Evolutionary conservation across 202 grass and related monocot species (phyloP).

Genomic region (Zoysia matrella): DNA sequence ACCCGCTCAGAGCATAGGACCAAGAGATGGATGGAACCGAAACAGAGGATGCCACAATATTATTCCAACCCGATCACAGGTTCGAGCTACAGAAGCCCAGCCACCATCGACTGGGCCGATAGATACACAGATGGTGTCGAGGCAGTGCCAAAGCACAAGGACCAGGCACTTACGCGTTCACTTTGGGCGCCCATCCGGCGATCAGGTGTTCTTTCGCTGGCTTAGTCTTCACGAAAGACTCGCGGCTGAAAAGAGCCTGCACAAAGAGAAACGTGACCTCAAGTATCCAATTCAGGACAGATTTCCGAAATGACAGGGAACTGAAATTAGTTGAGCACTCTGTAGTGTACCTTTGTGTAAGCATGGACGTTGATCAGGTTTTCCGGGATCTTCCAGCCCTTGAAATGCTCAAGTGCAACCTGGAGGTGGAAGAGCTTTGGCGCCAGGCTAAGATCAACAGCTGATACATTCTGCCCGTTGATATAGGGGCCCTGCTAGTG

Average conservation of each 20-base stretch:
- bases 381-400: slow-evolving; percentile 89
- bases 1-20: neutral
- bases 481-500: slow-evolving; percentile 77
- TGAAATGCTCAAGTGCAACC: slow-evolving; percentile 78
- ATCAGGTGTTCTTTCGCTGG: slow-evolving; percentile 70
- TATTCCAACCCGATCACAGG: slow-evolving; percentile 15
- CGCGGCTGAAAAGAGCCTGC: slow-evolving; percentile 3
- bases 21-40: neutral
- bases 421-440: slow-evolving; percentile 86
- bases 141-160: neutral
- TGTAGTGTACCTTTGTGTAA: slow-evolving; percentile 60
- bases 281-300: neutral
- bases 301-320: neutral
- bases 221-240: slow-evolving; percentile 87
- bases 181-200: slow-evolving; percentile 75
- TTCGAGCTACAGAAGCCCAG: slow-evolving; percentile 17
- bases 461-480: slow-evolving; percentile 64
- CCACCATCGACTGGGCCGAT: neutral
- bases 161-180: slow-evolving; percentile 41
- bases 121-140: slow-evolving; percentile 24
- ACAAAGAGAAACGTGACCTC: neutral
- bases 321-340: neutral
- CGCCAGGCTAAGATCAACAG: slow-evolving; percentile 68
- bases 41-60: neutral
- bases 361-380: slow-evolving; percentile 60